phyloP scores from a whole-genome alignment of 768 basidiomycete species.

The Trametes coccinea region DNA sequence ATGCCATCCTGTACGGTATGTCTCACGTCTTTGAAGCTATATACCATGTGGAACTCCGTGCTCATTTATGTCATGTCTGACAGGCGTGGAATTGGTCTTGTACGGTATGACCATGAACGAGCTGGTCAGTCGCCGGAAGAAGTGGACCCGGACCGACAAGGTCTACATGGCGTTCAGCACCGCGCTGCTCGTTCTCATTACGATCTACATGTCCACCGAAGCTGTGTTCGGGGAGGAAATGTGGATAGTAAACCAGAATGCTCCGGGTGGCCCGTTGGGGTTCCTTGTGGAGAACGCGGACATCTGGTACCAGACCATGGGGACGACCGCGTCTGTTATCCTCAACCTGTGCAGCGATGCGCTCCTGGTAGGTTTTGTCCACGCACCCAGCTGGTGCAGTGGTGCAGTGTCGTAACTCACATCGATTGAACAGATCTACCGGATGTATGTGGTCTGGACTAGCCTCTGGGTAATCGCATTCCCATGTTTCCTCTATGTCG shows the following conservation, averaged over 20 bases:
- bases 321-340: conserved; percentile 13
- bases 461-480: conserved; percentile 17
- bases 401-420: too few relatives aligned
- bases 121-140: conserved; percentile 10
- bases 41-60: neutral
- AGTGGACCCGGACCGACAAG: conserved; percentile 12
- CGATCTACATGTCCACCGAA: conserved; percentile 33
- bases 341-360: conserved; percentile 39
- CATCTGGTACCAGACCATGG: conserved; percentile 23
- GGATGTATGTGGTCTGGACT: conserved; percentile 37
- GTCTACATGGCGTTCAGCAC: conserved; percentile 30
- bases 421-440: conserved; percentile 34
- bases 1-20: conserved; percentile 21
- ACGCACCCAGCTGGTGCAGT: neutral
- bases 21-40: neutral
- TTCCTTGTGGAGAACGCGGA: conserved; percentile 32
- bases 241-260: conserved; percentile 36
- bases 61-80: neutral
- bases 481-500: conserved; percentile 23
- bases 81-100: conserved; percentile 31
- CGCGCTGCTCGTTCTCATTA: conserved; percentile 34
- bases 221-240: conserved; percentile 36
- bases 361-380: conserved; percentile 36
- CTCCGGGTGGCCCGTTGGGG: conserved; percentile 37
- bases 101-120: conserved; percentile 29